Conservation (phyloP, 2,329 filamentous ascomycete genomes). For the Stemphylium vesicarium region DNA sequence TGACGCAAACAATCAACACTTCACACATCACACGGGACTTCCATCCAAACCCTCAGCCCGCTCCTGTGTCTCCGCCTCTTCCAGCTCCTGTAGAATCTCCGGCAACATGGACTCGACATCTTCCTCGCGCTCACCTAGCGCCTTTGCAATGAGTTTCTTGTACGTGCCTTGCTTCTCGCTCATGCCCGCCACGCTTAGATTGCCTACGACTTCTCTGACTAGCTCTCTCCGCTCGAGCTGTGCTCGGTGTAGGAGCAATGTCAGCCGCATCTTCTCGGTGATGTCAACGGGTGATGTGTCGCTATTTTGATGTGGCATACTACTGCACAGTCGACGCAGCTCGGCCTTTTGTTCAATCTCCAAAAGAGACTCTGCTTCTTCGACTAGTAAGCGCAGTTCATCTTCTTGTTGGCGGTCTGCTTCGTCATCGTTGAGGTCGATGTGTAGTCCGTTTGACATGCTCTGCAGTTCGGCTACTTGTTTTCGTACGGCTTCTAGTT, state of each 20-base stretch:
- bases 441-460: constrained; percentile 34
- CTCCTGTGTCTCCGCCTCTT: constrained; percentile 54
- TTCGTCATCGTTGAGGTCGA: constrained; percentile 46
- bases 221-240: constrained; percentile 66
- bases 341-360: constrained; percentile 54
- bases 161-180: constrained; percentile 78
- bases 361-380: constrained; percentile 52
- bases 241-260: constrained; percentile 63
- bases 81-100: constrained; percentile 57
- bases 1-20: neutral
- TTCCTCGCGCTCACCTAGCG: constrained; percentile 71
- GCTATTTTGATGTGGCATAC: constrained; percentile 24
- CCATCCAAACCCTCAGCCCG: constrained; percentile 44
- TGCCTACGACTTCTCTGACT: constrained; percentile 72
- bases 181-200: constrained; percentile 71
- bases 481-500: constrained; percentile 66
- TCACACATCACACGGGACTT: constrained; percentile 32
- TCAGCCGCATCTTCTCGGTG: constrained; percentile 62
- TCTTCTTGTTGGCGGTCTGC: constrained; percentile 44
- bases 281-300: constrained; percentile 51
- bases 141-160: constrained; percentile 70
- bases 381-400: constrained; percentile 46
- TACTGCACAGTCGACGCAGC: constrained; percentile 42
- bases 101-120: constrained; percentile 68
- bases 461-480: constrained; percentile 63